Evolutionary conservation across 805 yeast genomes (phyloP).

Genomic region (Metschnikowia reukaufii): DNA sequence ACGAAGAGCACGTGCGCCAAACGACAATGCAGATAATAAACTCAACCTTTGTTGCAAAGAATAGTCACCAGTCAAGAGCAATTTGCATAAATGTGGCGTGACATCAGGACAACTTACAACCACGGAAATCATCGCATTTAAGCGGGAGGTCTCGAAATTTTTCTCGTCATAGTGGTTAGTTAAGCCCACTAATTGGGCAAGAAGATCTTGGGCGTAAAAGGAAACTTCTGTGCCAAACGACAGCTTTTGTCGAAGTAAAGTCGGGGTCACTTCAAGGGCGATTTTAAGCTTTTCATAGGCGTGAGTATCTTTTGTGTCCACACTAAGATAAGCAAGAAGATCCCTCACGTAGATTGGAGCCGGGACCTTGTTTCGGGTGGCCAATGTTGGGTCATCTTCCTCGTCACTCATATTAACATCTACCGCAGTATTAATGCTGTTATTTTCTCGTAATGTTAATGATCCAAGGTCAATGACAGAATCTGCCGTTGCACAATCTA

Average conservation of each 20-base stretch:
- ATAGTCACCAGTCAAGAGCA: conserved; percentile 69
- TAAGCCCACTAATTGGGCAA: conserved; percentile 52
- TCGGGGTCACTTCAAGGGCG: conserved; percentile 54
- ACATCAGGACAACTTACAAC: conserved; percentile 48
- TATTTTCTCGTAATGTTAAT: conserved; percentile 3
- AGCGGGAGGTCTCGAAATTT: conserved; percentile 61
- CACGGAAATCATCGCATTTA: conserved; percentile 66
- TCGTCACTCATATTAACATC: conserved; percentile 38
- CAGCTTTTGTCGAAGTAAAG: conserved; percentile 64
- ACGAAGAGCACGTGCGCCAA: conserved; percentile 71
- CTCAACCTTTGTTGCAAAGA: conserved; percentile 77
- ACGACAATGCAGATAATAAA: conserved; percentile 64
- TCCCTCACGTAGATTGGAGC: conserved; percentile 74
- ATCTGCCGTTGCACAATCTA: conserved; percentile 9
- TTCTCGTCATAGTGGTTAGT: conserved; percentile 56
- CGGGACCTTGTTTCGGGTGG: conserved; percentile 34
- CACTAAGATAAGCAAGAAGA: conserved; percentile 54
- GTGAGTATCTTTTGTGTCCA: conserved; percentile 43
- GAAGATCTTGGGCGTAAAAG: conserved; percentile 55
- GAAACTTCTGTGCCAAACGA: conserved; percentile 59
- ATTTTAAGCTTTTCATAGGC: conserved; percentile 49
- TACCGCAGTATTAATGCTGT: conserved; percentile 19
- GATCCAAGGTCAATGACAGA: conserved; percentile 1
- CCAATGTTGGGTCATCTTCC: conserved; percentile 50
- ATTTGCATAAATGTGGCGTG: conserved; percentile 46